A percentile compares a stretch with the other conserved stretches of the same genome.
Conservation (phyloP, 805 yeast species). For the Wickerhamiella nectarea region DNA sequence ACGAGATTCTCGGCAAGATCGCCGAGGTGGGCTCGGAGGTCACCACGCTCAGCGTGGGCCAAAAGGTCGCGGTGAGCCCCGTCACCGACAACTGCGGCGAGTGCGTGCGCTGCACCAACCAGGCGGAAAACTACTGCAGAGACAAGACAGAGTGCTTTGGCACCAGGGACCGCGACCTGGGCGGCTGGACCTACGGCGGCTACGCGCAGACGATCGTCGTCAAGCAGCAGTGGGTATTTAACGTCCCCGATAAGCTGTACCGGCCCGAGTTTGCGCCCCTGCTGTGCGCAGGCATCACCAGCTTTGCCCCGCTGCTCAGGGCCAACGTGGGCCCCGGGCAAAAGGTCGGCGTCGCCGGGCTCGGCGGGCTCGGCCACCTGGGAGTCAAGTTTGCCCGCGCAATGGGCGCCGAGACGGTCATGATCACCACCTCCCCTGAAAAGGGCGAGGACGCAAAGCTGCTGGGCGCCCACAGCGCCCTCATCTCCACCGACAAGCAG, state of each 20-base stretch:
- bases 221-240: slow-evolving; percentile 48
- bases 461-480: slow-evolving; percentile 42
- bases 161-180: slow-evolving; percentile 32
- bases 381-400: slow-evolving; percentile 48
- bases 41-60: slow-evolving; percentile 41
- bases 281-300: slow-evolving; percentile 68
- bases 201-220: slow-evolving; percentile 26
- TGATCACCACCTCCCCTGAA: slow-evolving; percentile 38
- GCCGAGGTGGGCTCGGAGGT: slow-evolving; percentile 45
- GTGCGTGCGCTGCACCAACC: slow-evolving; percentile 44
- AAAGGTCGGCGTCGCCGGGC: slow-evolving; percentile 46
- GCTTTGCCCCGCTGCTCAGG: slow-evolving; percentile 46
- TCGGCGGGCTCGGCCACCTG: slow-evolving; percentile 58
- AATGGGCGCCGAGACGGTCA: slow-evolving; percentile 47
- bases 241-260: slow-evolving; percentile 43
- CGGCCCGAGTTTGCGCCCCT: slow-evolving; percentile 53
- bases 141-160: slow-evolving; percentile 39
- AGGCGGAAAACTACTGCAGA: slow-evolving; percentile 46
- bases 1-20: slow-evolving; percentile 30
- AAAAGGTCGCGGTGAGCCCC: slow-evolving; percentile 74
- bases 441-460: slow-evolving; percentile 41
- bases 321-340: slow-evolving; percentile 37
- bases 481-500: slow-evolving; percentile 35
- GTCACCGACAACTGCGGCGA: slow-evolving; percentile 45
- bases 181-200: slow-evolving; percentile 54